phyloP scores from a whole-genome alignment of 345 rosid genomes.

The Lenwebbia sp. region DNA sequence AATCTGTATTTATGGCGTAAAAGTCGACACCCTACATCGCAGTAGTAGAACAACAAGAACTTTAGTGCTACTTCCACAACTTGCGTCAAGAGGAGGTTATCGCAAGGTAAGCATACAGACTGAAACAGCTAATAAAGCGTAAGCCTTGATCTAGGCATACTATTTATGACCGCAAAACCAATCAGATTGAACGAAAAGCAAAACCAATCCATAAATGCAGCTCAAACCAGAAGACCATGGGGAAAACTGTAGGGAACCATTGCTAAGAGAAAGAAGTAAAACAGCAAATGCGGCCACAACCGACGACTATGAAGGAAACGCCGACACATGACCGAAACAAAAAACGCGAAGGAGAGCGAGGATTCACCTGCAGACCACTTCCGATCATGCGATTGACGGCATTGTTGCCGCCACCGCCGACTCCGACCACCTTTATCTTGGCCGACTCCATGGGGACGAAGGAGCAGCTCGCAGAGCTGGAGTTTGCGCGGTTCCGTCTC shows the following conservation, averaged over 20 bases:
- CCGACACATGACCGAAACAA: not conserved
- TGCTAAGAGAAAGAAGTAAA: not conserved
- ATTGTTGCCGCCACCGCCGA: slow-evolving; percentile 99
- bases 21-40: slow-evolving; percentile 70
- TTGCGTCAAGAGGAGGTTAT: not conserved
- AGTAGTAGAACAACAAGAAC: slow-evolving; percentile 1
- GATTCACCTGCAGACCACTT: slow-evolving; percentile 72
- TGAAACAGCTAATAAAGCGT: not conserved
- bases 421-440: slow-evolving; percentile 88
- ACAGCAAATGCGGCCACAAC: not conserved
- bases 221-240: not conserved
- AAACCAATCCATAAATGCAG: not conserved
- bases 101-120: not conserved
- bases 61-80: not conserved
- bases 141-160: not conserved
- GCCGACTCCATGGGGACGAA: slow-evolving; percentile 73
- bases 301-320: not conserved
- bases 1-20: slow-evolving; percentile 89
- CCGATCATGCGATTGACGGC: slow-evolving; percentile 98
- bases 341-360: not conserved
- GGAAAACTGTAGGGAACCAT: not conserved
- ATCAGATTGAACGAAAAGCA: not conserved
- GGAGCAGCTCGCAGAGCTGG: slow-evolving; percentile 39
- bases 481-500: slow-evolving; percentile 17
- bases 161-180: not conserved